Evolutionary conservation across 1,284 basidiomycete genomes (phyloP), one percentile per base, ranked within the genome.

Genomic region (Tylopilus orsonianus): DNA sequence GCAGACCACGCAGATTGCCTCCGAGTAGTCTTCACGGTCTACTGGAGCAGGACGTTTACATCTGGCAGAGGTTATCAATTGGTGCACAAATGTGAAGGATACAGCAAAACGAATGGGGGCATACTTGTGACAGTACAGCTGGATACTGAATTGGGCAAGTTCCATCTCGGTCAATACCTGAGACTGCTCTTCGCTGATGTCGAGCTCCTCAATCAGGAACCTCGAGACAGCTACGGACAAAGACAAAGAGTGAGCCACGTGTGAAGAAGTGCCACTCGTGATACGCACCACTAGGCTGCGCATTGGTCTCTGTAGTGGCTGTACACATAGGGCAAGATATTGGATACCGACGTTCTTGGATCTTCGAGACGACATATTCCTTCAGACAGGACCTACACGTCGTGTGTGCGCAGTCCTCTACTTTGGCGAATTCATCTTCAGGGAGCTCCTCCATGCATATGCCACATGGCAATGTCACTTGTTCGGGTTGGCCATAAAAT

Each of bases 281-380:
- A 41, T 23, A 59, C 75, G 49, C 50, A 78, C 77, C 64, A 51
- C 70, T 69, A 33, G 73, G 71, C n/a, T 68, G 64, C 14, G 39
- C 36, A 12, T 56, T 33, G 23, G 8, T 41, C n/a, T 44, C 53
- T 42, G 52, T 53, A 13, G 57, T 48, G 12, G 70, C 64, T 4
- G 68, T 59, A 54, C 85, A 87, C 13, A 69, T 57, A 2, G 85
- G 85, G 58, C 85, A 87, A 6, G 76, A 54, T 27, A 87, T 77
- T 0, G 85, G 83, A 53, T 78, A 85, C 9, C 74, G 71, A 47
- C 75, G 75, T 35, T 82, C 76, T 5, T 68, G 59, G 20, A 87
- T 66, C 60, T 78, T 78, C 4, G 71, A 67, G 10, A 58, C 56
- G 18, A 80, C 66, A 50, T 80, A 75, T 4, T 57, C 56, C 40